Evolutionary conservation across 192 early-diverging fungal genomes (phyloP).

Genomic region (Phycomyces nitens): DNA sequence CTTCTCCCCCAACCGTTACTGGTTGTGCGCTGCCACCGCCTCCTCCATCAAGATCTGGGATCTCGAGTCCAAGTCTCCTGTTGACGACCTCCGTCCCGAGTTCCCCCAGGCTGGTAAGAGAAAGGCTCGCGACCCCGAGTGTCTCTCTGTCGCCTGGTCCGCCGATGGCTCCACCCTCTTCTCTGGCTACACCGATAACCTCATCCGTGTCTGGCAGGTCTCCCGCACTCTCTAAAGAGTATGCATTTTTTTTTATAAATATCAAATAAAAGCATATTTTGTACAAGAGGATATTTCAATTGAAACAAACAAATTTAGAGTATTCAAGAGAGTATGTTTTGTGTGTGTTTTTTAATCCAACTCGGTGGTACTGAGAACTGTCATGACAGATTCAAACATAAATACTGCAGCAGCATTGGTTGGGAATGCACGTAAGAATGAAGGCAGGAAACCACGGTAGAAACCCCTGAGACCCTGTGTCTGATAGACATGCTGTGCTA

Average conservation of each 20-base stretch:
- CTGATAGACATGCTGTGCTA: slow-evolving; percentile 53
- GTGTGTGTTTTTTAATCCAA: too few species aligned
- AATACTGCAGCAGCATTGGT: slow-evolving; percentile 94
- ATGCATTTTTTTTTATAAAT: slow-evolving; percentile 9
- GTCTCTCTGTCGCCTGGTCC: slow-evolving; percentile 97
- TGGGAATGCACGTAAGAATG: slow-evolving; percentile 89
- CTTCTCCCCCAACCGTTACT: slow-evolving; percentile 99
- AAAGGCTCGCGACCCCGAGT: slow-evolving; percentile 70
- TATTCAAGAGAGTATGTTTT: too few species aligned
- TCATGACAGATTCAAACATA: slow-evolving; percentile 75
- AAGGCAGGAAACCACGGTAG: slow-evolving; percentile 85
- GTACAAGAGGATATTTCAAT: too few species aligned
- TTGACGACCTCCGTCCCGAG: slow-evolving; percentile 87
- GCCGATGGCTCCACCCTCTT: slow-evolving; percentile 97
- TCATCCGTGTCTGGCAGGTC: slow-evolving; percentile 81
- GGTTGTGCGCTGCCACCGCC: slow-evolving; percentile 97
- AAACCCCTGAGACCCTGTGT: slow-evolving; percentile 82
- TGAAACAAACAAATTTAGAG: too few species aligned
- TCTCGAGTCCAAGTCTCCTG: slow-evolving; percentile 95
- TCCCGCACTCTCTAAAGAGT: slow-evolving; percentile 50
- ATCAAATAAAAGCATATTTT: background rate
- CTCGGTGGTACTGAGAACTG: slow-evolving; percentile 21
- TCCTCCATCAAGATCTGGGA: slow-evolving; percentile 99
- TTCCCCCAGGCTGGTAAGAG: slow-evolving; percentile 72
- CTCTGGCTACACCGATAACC: slow-evolving; percentile 95